Conservation (phyloP, 176 grass and related monocot species). For the Chloris gayana region DNA sequence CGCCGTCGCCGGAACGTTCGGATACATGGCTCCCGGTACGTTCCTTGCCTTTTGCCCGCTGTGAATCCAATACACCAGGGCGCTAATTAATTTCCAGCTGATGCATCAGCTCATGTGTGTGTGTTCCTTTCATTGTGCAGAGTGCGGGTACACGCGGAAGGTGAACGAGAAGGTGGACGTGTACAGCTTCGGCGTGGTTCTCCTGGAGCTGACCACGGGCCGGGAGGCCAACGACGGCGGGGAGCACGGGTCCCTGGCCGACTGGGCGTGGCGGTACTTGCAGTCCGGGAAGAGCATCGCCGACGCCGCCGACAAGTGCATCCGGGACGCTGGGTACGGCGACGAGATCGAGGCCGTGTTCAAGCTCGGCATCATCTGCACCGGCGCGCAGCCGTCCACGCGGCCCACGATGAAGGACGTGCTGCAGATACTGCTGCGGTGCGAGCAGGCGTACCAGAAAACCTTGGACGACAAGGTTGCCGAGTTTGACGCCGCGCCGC, state of each 20-base stretch:
- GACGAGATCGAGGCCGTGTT: conserved; percentile 60
- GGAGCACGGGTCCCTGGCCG: conserved; percentile 57
- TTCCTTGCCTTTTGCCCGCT: neutral
- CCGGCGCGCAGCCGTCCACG: conserved; percentile 45
- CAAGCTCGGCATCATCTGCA: conserved; percentile 81
- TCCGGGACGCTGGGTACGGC: conserved; percentile 31
- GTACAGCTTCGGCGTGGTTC: conserved; percentile 94
- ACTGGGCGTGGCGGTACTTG: conserved; percentile 74
- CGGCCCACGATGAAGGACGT: conserved; percentile 79
- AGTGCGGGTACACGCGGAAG: conserved; percentile 74
- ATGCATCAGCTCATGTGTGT: no score
- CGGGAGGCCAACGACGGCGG: conserved; percentile 74
- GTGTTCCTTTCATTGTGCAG: conserved; percentile 30
- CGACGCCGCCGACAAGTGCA: conserved; percentile 47
- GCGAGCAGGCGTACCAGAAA: conserved; percentile 40
- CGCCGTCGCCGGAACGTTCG: conserved; percentile 71
- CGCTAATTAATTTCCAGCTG: no score
- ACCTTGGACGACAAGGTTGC: conserved; percentile 4
- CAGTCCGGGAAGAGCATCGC: conserved; percentile 56
- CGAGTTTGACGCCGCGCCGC: conserved; percentile 50
- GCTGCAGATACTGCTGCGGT: conserved; percentile 59
- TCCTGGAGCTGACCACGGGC: conserved; percentile 89
- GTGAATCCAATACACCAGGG: neutral
- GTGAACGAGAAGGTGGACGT: conserved; percentile 89
- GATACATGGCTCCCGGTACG: conserved; percentile 96